phyloP scores from a whole-genome alignment of 73 alveolate species.

The Diophrys sp. region DNA sequence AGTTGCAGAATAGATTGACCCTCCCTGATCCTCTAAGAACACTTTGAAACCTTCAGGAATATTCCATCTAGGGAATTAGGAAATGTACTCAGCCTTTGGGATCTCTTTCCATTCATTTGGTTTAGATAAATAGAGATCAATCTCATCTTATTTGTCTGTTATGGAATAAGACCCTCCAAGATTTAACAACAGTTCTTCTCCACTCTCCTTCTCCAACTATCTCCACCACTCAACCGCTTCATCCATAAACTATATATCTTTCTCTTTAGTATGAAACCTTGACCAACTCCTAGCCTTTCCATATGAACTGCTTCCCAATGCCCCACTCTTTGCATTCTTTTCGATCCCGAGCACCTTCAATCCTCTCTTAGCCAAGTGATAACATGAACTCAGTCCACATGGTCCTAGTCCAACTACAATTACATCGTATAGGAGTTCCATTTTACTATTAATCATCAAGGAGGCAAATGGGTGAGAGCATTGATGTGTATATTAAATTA shows the following conservation, averaged over 20 bases:
- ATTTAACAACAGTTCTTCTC: background rate
- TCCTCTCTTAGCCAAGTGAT: constrained; percentile 27
- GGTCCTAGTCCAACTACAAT: constrained; percentile 41
- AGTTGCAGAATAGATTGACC: background rate
- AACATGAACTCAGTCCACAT: constrained; percentile 33
- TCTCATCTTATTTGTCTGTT: background rate
- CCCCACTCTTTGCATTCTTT: constrained; percentile 13
- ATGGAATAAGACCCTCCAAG: background rate
- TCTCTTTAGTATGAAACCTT: background rate
- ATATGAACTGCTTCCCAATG: constrained; percentile 24
- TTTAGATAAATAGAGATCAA: background rate
- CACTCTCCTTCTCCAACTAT: background rate
- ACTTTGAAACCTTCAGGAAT: background rate
- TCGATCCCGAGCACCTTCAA: constrained; percentile 43
- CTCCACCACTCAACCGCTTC: background rate
- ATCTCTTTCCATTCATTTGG: background rate
- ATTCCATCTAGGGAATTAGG: background rate
- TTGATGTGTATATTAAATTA: too few species aligned
- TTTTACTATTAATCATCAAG: too few species aligned
- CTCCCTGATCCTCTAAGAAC: background rate
- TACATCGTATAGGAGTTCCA: too few species aligned
- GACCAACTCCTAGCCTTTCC: constrained; percentile 31
- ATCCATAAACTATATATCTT: background rate
- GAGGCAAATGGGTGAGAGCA: too few species aligned
- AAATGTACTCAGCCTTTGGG: background rate